These are phyloP conservation scores for Trichoderma oligosporum DNA, from an alignment of 2,329 filamentous ascomycete genomes.

Conservation along the genomic window DNA sequence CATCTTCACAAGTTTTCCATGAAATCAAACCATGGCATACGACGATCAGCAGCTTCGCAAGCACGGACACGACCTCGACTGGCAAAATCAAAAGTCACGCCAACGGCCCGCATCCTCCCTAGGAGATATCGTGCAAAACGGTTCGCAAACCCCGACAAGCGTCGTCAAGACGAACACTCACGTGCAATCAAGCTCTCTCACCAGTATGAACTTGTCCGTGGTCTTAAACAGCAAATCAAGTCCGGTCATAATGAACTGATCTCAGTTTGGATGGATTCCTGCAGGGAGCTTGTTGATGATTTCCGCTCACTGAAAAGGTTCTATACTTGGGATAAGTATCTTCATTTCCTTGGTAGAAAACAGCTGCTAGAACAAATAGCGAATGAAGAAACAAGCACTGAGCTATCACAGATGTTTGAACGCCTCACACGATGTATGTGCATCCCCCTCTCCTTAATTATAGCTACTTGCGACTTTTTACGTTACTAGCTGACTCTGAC, in stretches of 20 bases:
- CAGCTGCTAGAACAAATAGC: slow-evolving; percentile 24
- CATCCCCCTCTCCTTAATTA: background rate
- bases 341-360: slow-evolving; percentile 50
- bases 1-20: background rate
- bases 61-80: slow-evolving; percentile 7
- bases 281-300: slow-evolving; percentile 58
- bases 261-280: slow-evolving; percentile 54
- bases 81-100: slow-evolving; percentile 1
- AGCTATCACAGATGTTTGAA: slow-evolving; percentile 54
- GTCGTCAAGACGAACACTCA: slow-evolving; percentile 43
- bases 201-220: slow-evolving; percentile 44
- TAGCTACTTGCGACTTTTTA: background rate
- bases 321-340: slow-evolving; percentile 64
- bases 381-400: slow-evolving; percentile 35
- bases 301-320: slow-evolving; percentile 62
- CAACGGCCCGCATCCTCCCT: slow-evolving; percentile 29
- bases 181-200: slow-evolving; percentile 38
- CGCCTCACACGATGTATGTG: slow-evolving; percentile 52
- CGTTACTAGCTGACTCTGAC: background rate
- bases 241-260: slow-evolving; percentile 44
- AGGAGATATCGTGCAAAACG: slow-evolving; percentile 45
- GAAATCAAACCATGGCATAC: background rate
- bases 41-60: slow-evolving; percentile 2
- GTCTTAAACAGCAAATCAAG: slow-evolving; percentile 41
- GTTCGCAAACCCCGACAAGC: slow-evolving; percentile 43